phyloP scores from a whole-genome alignment of 148 eudicot species.

The Nepenthes gracilis region DNA sequence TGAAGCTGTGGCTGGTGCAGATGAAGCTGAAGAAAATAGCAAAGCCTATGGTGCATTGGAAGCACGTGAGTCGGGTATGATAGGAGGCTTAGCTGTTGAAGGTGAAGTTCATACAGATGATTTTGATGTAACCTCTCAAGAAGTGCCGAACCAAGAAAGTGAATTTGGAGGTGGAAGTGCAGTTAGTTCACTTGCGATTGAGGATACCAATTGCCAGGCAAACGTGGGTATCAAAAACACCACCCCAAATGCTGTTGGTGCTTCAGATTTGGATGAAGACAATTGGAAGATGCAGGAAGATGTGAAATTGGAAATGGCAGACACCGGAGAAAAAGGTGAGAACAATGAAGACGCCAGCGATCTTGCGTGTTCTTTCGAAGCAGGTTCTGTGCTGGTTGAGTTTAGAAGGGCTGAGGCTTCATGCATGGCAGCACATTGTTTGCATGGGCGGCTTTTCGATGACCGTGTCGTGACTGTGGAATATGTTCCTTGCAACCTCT shows the following conservation, averaged over 20 bases:
- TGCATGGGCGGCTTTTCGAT: conserved; percentile 73
- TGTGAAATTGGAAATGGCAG: conserved; percentile 9
- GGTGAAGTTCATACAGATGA: conserved; percentile 15
- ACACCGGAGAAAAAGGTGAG: conserved; percentile 11
- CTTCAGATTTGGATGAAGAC: conserved; percentile 13
- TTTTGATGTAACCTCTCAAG: conserved; percentile 5
- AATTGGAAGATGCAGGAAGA: conserved; percentile 11
- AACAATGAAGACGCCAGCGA: background rate
- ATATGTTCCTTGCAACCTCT: conserved; percentile 43
- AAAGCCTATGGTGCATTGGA: background rate
- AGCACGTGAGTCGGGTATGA: no score
- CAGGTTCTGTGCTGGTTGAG: conserved; percentile 68
- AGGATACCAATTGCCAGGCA: conserved; percentile 3
- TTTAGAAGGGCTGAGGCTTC: conserved; percentile 68
- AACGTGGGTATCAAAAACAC: conserved; percentile 14
- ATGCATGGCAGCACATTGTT: conserved; percentile 81
- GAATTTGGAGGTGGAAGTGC: background rate
- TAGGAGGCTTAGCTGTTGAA: background rate
- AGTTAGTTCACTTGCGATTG: background rate
- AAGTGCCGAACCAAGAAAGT: background rate
- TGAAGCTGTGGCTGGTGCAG: background rate
- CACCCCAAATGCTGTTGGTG: conserved; percentile 12
- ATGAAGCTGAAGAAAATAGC: background rate
- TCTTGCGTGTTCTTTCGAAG: conserved; percentile 32
- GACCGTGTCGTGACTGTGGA: conserved; percentile 48